phyloP scores from a whole-genome alignment of 2,329 filamentous ascomycete species.

The Alternaria arbusti region DNA sequence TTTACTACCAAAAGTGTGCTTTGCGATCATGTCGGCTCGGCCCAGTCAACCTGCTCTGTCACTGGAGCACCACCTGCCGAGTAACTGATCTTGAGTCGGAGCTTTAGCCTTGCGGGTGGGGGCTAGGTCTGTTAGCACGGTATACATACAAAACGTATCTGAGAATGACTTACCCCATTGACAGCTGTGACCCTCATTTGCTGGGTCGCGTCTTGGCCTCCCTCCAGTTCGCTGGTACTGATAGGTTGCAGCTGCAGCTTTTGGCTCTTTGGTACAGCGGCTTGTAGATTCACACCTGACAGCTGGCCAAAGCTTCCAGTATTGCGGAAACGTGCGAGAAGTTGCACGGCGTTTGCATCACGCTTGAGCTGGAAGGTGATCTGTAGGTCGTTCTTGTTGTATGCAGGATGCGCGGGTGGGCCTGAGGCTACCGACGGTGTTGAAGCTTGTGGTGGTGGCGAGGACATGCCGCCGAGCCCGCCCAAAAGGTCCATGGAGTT shows the following conservation, averaged over 20 bases:
- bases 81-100: constrained; percentile 86
- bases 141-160: not conserved
- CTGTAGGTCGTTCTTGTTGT: constrained; percentile 83
- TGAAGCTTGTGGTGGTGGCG: constrained; percentile 57
- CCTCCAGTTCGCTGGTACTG: constrained; percentile 76
- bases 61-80: constrained; percentile 73
- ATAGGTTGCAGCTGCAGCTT: constrained; percentile 92
- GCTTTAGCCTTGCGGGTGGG: constrained; percentile 70
- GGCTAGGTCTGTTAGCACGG: constrained; percentile 61
- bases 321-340: constrained; percentile 85
- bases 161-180: constrained; percentile 76
- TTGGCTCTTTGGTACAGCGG: constrained; percentile 94
- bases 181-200: constrained; percentile 85
- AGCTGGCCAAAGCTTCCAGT: constrained; percentile 69
- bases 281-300: constrained; percentile 82
- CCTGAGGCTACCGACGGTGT: constrained; percentile 45
- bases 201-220: constrained; percentile 85
- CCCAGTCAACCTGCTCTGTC: constrained; percentile 96
- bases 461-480: constrained; percentile 53
- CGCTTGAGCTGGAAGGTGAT: constrained; percentile 85
- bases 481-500: constrained; percentile 52
- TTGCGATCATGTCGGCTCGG: constrained; percentile 67
- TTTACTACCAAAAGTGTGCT: constrained; percentile 1
- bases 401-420: constrained; percentile 70
- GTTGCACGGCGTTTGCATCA: constrained; percentile 79